Conservation (phyloP, 2,329 filamentous ascomycete species). For the Fusarium hostae region DNA sequence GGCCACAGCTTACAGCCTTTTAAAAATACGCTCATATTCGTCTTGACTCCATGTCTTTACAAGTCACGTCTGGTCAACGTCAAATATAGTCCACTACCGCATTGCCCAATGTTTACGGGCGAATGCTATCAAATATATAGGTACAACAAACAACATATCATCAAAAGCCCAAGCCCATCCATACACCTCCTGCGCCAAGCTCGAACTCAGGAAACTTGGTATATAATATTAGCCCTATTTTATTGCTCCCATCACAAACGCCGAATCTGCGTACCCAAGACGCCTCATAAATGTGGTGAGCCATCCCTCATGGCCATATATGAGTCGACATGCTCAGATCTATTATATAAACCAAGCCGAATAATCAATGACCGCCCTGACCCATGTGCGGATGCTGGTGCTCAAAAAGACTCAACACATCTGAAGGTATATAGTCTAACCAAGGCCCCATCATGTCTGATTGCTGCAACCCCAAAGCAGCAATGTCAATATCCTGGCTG, state of each 20-base stretch:
- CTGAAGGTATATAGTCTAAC: constrained; percentile 77
- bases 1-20: not conserved
- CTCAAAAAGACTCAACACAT: constrained; percentile 69
- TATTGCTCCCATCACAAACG: constrained; percentile 25
- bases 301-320: not conserved
- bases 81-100: not conserved
- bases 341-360: not conserved
- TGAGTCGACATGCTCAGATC: not conserved
- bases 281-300: constrained; percentile 20
- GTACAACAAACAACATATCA: constrained; percentile 3
- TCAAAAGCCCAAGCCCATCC: not conserved
- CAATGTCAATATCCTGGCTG: constrained; percentile 81
- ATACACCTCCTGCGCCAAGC: constrained; percentile 25
- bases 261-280: constrained; percentile 6
- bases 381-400: constrained; percentile 45
- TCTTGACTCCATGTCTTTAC: not conserved
- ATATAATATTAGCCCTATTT: constrained; percentile 15
- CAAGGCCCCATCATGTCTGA: constrained; percentile 76
- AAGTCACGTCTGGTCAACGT: not conserved
- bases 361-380: constrained; percentile 35
- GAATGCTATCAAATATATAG: not conserved
- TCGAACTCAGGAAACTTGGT: constrained; percentile 22
- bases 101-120: not conserved
- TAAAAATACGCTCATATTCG: not conserved
- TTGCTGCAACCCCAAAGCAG: constrained; percentile 64